Conservation (phyloP, 1,284 basidiomycete genomes). For the Apiotrichum laibachii region DNA sequence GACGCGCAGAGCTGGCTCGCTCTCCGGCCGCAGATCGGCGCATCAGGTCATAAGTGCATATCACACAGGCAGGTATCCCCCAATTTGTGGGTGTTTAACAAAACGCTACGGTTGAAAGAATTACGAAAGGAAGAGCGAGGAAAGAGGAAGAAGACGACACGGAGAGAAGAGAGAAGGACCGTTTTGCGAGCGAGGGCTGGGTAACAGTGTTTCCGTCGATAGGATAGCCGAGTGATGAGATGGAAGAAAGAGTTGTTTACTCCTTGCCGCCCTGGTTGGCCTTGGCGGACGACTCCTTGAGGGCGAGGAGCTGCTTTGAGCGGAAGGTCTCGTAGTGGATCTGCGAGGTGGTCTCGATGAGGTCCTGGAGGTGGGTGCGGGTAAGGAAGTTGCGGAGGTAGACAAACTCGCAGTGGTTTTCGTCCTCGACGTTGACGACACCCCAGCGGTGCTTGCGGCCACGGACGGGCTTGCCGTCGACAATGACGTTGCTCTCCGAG, state of each 20-base stretch:
- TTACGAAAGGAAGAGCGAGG: not conserved
- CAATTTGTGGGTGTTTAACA: constrained; percentile 3
- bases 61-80: constrained; percentile 8
- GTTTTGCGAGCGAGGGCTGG: not conserved
- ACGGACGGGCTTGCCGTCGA: constrained; percentile 91
- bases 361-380: constrained; percentile 85
- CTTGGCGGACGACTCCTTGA: constrained; percentile 52
- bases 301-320: constrained; percentile 73
- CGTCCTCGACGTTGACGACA: constrained; percentile 95
- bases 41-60: constrained; percentile 10
- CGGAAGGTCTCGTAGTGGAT: constrained; percentile 99
- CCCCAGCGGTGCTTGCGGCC: constrained; percentile 98
- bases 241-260: not conserved
- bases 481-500: constrained; percentile 87
- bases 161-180: not conserved
- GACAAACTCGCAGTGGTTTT: constrained; percentile 96
- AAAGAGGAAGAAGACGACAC: not conserved
- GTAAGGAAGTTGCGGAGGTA: constrained; percentile 96
- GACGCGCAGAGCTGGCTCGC: too few species aligned
- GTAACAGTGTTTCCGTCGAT: too few species aligned
- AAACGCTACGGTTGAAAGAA: not conserved
- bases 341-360: constrained; percentile 97
- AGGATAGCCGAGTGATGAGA: too few species aligned
- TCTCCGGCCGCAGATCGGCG: not conserved
- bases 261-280: constrained; percentile 24